Evolutionary conservation across 108 stramenopile species (phyloP), one percentile per base, ranked within the genome.

Genomic region (Fistulifera solaris): DNA sequence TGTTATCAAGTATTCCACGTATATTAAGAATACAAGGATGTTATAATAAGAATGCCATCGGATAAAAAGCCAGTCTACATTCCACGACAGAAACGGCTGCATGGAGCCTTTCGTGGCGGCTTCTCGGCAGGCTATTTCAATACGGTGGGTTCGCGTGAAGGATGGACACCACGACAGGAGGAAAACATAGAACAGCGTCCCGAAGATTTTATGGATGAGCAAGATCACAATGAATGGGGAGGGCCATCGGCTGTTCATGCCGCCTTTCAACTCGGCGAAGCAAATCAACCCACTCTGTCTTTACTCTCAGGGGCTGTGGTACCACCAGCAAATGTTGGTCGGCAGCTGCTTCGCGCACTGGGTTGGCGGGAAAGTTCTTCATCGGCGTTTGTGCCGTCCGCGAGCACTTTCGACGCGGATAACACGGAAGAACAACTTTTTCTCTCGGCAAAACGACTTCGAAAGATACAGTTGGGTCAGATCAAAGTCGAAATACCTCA

Each of bases 61-160:
- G 31, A 35, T 8, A 35, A 35, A 35, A 35, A 35, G 31, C 44
- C 44, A 55, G 38, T 40, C 4, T 60, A 60, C 26, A 40, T 60
- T 35, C 59, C 59, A 13, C 48, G 48, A 2, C 47, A 50, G 17
- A 63, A 63, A 21, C 54, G 44, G 2, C 70, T 78, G 42, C 81
- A 78, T 70, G 77, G 76, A 4, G 88, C 89, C 27, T 90, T 90
- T 58, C 77, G 74, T 1, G 89, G 89, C 17, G 93, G 92, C 3
- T 87, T 87, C 56, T 81, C 81, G 16, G 92, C 92, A 16, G 92
- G 92, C 1, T 83, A 83, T 63, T 87, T 71, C 78, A 88, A 94
- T 58, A 86, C 88, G 27, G 87, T 91, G 0, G 89, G 85, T 50
- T 75, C 68, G 42, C 72, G 65, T 38, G 81, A 94, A 44, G 93